These are phyloP conservation scores for Chrysosphaeria jannelii DNA, from an alignment of 2,329 filamentous ascomycete genomes.

Conservation along the genomic window DNA sequence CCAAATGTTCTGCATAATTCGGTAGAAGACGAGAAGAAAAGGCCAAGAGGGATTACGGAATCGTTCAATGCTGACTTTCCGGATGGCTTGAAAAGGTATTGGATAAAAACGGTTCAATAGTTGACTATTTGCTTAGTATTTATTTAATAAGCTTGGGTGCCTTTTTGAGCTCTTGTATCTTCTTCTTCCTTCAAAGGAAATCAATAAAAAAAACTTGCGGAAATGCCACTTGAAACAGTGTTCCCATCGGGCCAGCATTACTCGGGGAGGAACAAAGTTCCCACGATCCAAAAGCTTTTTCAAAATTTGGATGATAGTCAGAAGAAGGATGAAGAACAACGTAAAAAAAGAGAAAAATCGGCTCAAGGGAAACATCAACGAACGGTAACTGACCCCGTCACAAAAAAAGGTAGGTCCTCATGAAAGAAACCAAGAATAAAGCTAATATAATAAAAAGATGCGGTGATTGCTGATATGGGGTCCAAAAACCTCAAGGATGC, in stretches of 20 bases:
- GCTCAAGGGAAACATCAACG: slow-evolving; percentile 22
- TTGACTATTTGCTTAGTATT: no score
- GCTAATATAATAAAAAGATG: slow-evolving; percentile 14
- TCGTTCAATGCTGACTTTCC: no score
- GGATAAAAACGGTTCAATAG: no score
- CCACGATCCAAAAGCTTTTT: slow-evolving; percentile 65
- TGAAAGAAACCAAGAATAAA: background rate
- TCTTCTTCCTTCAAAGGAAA: no score
- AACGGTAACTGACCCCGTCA: slow-evolving; percentile 60
- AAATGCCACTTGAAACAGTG: no score
- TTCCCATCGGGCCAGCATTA: slow-evolving; percentile 35
- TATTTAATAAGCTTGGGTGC: no score
- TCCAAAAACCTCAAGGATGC: slow-evolving; percentile 29
- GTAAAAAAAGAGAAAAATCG: slow-evolving; percentile 21
- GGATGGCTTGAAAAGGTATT: no score
- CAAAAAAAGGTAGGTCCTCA: slow-evolving; percentile 21
- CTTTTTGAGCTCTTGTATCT: no score
- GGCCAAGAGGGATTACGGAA: no score
- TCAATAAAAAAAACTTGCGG: no score
- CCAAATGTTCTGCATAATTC: no score
- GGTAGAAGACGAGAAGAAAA: no score
- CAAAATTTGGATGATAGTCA: slow-evolving; percentile 54
- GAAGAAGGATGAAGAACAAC: slow-evolving; percentile 36
- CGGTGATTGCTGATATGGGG: slow-evolving; percentile 52
- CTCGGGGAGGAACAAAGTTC: slow-evolving; percentile 56